These are phyloP conservation scores for Cafeteria roenbergensis DNA, from an alignment of 108 stramenopile species.

Conservation along the genomic window DNA sequence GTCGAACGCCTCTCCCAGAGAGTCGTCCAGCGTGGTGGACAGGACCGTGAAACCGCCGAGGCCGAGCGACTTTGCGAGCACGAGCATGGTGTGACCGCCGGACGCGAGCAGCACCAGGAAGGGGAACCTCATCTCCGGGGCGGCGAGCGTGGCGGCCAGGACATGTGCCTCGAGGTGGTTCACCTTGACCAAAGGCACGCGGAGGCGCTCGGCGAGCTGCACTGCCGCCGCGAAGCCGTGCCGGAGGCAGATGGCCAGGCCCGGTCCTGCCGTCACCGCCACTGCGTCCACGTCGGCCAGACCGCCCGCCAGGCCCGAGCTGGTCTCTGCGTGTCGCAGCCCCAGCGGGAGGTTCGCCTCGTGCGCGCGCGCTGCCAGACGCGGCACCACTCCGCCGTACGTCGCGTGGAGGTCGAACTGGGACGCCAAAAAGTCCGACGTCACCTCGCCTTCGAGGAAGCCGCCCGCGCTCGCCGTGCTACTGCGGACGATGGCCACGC, in stretches of 20 bases:
- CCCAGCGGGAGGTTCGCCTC: constrained; percentile 16
- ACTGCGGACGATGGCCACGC: constrained; percentile 13
- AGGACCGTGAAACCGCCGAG: background rate
- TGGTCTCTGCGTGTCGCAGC: background rate
- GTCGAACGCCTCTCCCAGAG: constrained; percentile 26
- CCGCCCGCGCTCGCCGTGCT: background rate
- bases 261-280: constrained; percentile 24
- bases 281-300: constrained; percentile 20
- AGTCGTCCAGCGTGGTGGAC: constrained; percentile 19
- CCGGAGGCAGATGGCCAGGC: constrained; percentile 23
- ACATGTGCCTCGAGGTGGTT: constrained; percentile 25
- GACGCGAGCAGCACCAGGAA: constrained; percentile 21
- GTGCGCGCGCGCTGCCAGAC: constrained; percentile 18
- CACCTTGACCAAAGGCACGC: constrained; percentile 17
- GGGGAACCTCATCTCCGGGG: constrained; percentile 8
- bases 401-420: constrained; percentile 16
- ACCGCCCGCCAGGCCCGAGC: background rate
- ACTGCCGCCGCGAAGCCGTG: constrained; percentile 9
- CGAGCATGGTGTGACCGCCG: constrained; percentile 26
- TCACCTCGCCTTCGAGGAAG: constrained; percentile 9
- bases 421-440: constrained; percentile 16
- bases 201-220: background rate
- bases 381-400: constrained; percentile 26
- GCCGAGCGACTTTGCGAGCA: constrained; percentile 8
- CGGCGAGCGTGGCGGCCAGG: background rate